Percentiles rank a stretch among this genome's conserved stretches.
Evolutionary conservation across 2,329 filamentous ascomycete species (phyloP).

Genomic region (Paecilomyces sp.): DNA sequence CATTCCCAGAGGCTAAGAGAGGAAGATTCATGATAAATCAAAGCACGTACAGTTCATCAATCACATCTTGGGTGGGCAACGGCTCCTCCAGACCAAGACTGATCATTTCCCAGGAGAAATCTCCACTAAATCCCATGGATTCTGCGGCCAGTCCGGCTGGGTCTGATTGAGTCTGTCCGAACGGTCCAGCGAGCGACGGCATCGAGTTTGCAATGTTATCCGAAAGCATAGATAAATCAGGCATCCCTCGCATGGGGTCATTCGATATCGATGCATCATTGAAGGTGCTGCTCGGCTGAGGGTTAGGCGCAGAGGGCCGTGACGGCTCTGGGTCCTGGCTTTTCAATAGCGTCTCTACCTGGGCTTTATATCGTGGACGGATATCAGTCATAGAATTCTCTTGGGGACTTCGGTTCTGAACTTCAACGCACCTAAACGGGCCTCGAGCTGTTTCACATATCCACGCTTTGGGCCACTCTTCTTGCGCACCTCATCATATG

Average conservation of each 20-base stretch:
- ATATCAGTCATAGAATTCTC: slow-evolving; percentile 10
- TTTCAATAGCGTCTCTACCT: slow-evolving; percentile 87
- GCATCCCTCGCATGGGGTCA: slow-evolving; percentile 16
- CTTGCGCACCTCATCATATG: slow-evolving; percentile 85
- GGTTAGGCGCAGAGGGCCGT: slow-evolving; percentile 22
- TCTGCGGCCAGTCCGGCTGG: slow-evolving; percentile 13
- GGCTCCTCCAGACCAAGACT: slow-evolving; percentile 75
- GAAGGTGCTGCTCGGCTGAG: slow-evolving; percentile 10
- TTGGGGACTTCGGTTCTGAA: slow-evolving; percentile 3
- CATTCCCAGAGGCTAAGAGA: neutral
- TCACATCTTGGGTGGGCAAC: slow-evolving; percentile 67
- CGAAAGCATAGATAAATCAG: slow-evolving; percentile 16
- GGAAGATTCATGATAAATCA: too few relatives aligned
- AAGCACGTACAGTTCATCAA: slow-evolving; percentile 67
- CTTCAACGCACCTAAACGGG: slow-evolving; percentile 64
- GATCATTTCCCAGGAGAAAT: slow-evolving; percentile 80
- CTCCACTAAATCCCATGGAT: slow-evolving; percentile 17
- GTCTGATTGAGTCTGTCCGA: slow-evolving; percentile 12
- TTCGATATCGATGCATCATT: slow-evolving; percentile 19
- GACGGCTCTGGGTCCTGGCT: slow-evolving; percentile 54
- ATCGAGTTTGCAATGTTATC: slow-evolving; percentile 13
- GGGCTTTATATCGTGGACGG: slow-evolving; percentile 49
- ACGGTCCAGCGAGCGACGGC: slow-evolving; percentile 17
- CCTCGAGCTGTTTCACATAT: slow-evolving; percentile 90
- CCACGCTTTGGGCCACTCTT: slow-evolving; percentile 93